Percentiles rank a stretch among this genome's conserved stretches.
phyloP scores from a whole-genome alignment of 371 early-diverging fungal genomes.

The Syncephalastrum contaminatum region DNA sequence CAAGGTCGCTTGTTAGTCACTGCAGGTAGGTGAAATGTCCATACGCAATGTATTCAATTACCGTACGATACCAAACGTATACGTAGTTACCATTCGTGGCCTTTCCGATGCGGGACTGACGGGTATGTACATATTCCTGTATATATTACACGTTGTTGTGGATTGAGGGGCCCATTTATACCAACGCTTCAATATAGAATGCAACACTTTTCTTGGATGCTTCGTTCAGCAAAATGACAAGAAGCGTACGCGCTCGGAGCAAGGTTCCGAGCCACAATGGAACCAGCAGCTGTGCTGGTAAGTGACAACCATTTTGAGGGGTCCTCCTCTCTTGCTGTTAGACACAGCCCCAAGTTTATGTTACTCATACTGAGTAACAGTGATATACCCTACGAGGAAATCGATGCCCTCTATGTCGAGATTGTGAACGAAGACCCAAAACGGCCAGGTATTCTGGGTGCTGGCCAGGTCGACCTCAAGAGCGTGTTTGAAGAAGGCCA shows the following conservation, averaged over 20 bases:
- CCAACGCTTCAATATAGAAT: slow-evolving; percentile 9
- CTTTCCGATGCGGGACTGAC: slow-evolving; percentile 12
- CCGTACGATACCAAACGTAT: not conserved
- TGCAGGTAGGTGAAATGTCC: not conserved
- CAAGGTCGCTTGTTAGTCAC: slow-evolving; percentile 3
- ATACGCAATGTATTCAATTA: not conserved
- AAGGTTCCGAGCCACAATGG: slow-evolving; percentile 39
- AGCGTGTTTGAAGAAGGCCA: slow-evolving; percentile 19
- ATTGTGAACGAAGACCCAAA: slow-evolving; percentile 35
- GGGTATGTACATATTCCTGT: slow-evolving; percentile 6
- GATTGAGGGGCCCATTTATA: not conserved
- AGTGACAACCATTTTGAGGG: not conserved
- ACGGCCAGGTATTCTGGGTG: slow-evolving; percentile 35
- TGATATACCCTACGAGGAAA: slow-evolving; percentile 20
- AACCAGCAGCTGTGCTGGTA: slow-evolving; percentile 34
- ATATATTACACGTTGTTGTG: not conserved
- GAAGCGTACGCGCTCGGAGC: slow-evolving; percentile 36
- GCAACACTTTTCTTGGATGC: slow-evolving; percentile 35
- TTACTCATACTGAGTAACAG: not conserved
- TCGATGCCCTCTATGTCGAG: slow-evolving; percentile 24
- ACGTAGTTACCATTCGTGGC: slow-evolving; percentile 11
- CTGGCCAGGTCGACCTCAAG: slow-evolving; percentile 20
- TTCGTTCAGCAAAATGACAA: slow-evolving; percentile 36
- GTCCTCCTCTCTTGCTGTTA: not conserved
- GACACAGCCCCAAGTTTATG: not conserved